Percentiles rank a stretch among this genome's conserved stretches.
Evolutionary conservation across 2,329 filamentous ascomycete genomes (phyloP).

Genomic region (Colletotrichum sp.): DNA sequence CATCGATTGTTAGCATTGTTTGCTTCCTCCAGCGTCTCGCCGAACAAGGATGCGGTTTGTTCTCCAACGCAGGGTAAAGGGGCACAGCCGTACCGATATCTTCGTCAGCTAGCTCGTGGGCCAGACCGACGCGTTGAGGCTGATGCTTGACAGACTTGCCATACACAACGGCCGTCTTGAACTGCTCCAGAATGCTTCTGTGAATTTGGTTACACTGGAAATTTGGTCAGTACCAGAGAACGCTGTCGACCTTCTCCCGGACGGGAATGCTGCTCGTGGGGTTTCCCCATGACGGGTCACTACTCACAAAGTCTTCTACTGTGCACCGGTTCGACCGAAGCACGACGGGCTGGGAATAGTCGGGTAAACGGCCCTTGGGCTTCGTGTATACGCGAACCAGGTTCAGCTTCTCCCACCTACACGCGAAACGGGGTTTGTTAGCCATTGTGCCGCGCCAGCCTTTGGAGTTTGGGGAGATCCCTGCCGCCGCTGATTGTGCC

Average conservation of each 20-base stretch:
- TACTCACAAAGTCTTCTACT: conserved; percentile 93
- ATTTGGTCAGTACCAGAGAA: conserved; percentile 35
- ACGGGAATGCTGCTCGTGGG: background rate
- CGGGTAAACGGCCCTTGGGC: conserved; percentile 92
- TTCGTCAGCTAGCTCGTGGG: conserved; percentile 92
- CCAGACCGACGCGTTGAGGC: conserved; percentile 90
- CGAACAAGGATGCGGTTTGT: background rate
- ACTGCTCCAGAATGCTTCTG: conserved; percentile 93
- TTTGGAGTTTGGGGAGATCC: background rate
- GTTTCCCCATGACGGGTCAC: conserved; percentile 4
- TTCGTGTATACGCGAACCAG: conserved; percentile 96
- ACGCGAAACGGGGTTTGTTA: background rate
- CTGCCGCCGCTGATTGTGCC: background rate
- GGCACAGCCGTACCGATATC: conserved; percentile 78
- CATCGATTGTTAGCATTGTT: conserved; percentile 27
- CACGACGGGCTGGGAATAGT: conserved; percentile 92
- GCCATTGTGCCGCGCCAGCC: background rate
- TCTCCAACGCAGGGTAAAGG: background rate
- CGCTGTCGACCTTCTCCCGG: background rate
- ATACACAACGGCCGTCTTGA: conserved; percentile 95
- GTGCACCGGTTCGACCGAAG: conserved; percentile 82
- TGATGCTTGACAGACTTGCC: conserved; percentile 99
- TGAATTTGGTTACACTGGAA: conserved; percentile 94
- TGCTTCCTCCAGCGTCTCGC: background rate
- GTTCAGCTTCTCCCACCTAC: conserved; percentile 32